Evolutionary conservation across 352 stramenopile species (phyloP).

Genomic region (Pythium plurisporium): DNA sequence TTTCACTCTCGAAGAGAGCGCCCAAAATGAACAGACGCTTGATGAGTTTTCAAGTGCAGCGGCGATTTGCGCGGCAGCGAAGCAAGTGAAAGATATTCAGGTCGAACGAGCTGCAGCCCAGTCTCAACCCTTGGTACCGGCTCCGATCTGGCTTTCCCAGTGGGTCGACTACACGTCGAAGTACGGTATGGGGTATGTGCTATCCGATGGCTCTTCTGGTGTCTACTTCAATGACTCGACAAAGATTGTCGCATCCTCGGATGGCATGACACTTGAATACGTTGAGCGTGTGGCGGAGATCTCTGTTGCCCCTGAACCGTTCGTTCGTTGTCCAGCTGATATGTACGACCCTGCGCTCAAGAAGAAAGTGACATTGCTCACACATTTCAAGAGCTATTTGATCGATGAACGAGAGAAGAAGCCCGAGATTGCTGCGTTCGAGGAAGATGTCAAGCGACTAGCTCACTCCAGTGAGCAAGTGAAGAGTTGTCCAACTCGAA

Average conservation of each 20-base stretch:
- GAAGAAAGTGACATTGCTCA: conserved; percentile 98
- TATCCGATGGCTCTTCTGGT: conserved; percentile 92
- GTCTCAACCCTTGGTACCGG: conserved; percentile 21
- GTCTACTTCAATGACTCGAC: conserved; percentile 99
- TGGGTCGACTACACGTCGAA: conserved; percentile 99
- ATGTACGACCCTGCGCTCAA: conserved; percentile 86
- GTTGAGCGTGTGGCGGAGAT: conserved; percentile 83
- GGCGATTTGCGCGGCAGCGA: conserved; percentile 52
- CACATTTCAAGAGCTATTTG: conserved; percentile 97
- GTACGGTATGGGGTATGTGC: conserved; percentile 98
- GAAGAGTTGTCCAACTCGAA: conserved; percentile 11
- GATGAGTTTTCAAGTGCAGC: conserved; percentile 55
- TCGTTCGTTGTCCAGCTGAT: conserved; percentile 40
- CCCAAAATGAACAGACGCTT: conserved; percentile 31
- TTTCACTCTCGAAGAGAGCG: conserved; percentile 64
- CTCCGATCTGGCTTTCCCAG: conserved; percentile 91
- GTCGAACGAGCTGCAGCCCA: conserved; percentile 39
- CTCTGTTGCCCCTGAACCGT: conserved; percentile 26
- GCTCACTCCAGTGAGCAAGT: conserved; percentile 3
- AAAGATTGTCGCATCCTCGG: conserved; percentile 93
- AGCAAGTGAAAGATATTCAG: conserved; percentile 60
- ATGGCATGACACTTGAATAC: conserved; percentile 92
- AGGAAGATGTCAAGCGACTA: conserved; percentile 18
- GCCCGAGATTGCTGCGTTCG: conserved; percentile 21
- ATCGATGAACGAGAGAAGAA: conserved; percentile 65